phyloP scores from a whole-genome alignment of 2,329 filamentous ascomycete genomes.

The Tympanopsis confertula region DNA sequence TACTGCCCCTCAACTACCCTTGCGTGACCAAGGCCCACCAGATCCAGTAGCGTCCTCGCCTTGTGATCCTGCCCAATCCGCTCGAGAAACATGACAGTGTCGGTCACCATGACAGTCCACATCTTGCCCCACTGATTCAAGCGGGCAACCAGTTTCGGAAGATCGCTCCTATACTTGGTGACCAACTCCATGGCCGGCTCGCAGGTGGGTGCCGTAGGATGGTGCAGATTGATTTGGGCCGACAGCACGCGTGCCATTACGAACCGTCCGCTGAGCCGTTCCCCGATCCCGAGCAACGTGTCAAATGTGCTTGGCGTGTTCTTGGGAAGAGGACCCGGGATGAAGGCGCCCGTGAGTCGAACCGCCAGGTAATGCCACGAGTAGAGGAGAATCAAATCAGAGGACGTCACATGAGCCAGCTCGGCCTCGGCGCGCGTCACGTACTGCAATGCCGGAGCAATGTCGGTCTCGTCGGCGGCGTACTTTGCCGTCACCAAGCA shows the following conservation, averaged over 20 bases:
- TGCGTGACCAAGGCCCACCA: no score
- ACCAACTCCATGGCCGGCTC: conserved; percentile 34
- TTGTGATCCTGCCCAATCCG: conserved; percentile 25
- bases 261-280: conserved; percentile 21
- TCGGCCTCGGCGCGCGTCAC: not conserved
- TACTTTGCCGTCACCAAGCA: not conserved
- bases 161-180: conserved; percentile 10
- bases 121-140: conserved; percentile 7
- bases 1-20: no score
- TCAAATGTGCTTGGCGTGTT: conserved; percentile 36
- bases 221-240: conserved; percentile 41
- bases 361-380: conserved; percentile 37
- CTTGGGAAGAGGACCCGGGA: conserved; percentile 30
- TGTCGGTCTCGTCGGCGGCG: not conserved
- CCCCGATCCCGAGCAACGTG: conserved; percentile 33
- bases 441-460: no score
- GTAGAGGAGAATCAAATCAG: conserved; percentile 21
- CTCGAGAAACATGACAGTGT: conserved; percentile 32
- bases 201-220: conserved; percentile 37
- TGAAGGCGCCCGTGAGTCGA: conserved; percentile 37
- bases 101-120: conserved; percentile 28
- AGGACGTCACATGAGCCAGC: conserved; percentile 10
- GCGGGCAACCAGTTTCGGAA: conserved; percentile 16
- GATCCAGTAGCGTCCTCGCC: conserved; percentile 24
- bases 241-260: conserved; percentile 22